A percentile compares a stretch with the other conserved stretches of the same genome.
Evolutionary conservation across 179 eudicot genomes (phyloP).

Genomic region (Silene vulgaris): DNA sequence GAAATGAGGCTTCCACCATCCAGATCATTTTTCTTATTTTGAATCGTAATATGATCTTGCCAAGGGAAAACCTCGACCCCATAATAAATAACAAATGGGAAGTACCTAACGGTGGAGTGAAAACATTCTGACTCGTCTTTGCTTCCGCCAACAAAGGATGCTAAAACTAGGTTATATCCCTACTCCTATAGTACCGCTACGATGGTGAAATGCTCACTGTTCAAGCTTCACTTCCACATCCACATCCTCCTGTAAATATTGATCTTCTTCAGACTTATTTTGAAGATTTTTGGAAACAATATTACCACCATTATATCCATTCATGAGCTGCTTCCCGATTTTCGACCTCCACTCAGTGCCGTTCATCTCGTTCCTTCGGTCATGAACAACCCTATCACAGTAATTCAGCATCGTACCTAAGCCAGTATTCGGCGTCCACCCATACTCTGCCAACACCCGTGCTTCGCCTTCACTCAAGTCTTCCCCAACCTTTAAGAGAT

Average conservation of each 20-base stretch:
- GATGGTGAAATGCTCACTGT: conserved; percentile 21
- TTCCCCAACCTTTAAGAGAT: conserved; percentile 59
- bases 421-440: conserved; percentile 85
- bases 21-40: too few species aligned
- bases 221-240: conserved; percentile 54
- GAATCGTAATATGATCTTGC: too few species aligned
- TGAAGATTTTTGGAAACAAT: conserved; percentile 43
- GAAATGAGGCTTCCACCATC: too few species aligned
- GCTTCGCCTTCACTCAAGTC: conserved; percentile 91
- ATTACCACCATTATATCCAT: conserved; percentile 73
- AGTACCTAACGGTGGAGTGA: too few species aligned
- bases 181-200: neutral
- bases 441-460: conserved; percentile 62
- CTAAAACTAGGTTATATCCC: too few species aligned
- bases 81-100: too few species aligned
- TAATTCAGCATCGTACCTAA: conserved; percentile 89
- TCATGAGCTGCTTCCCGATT: conserved; percentile 63
- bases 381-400: conserved; percentile 84
- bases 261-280: conserved; percentile 38
- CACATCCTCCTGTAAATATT: conserved; percentile 21
- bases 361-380: conserved; percentile 55
- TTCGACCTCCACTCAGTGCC: conserved; percentile 79
- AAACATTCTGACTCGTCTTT: too few species aligned
- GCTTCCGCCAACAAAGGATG: too few species aligned
- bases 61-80: too few species aligned